Evolutionary conservation across 805 yeast species (phyloP), one percentile per base, ranked within the genome.

Genomic region (Ogataea haglerorum): DNA sequence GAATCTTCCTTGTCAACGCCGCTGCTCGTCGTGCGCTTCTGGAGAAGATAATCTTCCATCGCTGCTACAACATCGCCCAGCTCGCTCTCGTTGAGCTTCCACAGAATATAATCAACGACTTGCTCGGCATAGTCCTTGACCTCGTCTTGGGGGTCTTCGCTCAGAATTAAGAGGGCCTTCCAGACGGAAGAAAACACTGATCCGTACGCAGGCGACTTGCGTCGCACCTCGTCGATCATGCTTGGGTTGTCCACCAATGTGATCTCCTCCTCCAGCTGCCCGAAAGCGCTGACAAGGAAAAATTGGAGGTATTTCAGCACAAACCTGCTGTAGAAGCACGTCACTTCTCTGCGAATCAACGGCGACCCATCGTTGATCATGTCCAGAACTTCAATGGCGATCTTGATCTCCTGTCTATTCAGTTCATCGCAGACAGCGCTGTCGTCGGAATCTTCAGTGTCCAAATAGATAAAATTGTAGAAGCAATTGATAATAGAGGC

Each of bases 91-190:
- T 78, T 74, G 38, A 91, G 64, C 43, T 77, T 75, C 35, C 76
- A 56, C 60, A 85, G 67, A 16, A 89, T 79, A 46, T 73, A 78
- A 58, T 89, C 97, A 14, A 88, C 81, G 10, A 88, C 74, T 21
- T 75, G 78, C 40, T 80, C 82, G 0, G 96, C 91, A 45, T 78
- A 69, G 34, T 75, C 75, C 43, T 76, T 78, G 6, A 90, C 89
- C 60, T 88, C 95, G 25, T 75, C 65, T 60, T 84, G 93, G 0
- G 98, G 96, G 61, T 93, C 99, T 48, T 84, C 89, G 1, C 95
- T 76, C 21, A 88, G 63, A 19, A 87, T 79, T 34, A 93, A 67
- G 24, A 91, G 60, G 0, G 91, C 80, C 49, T 88, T 85, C 96
- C 98, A 93, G 7, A 84, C 77, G 1, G 95, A 84, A 40, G 87